Evolutionary conservation across 2,329 filamentous ascomycete species (phyloP).

Genomic region (Curvularia sp.): DNA sequence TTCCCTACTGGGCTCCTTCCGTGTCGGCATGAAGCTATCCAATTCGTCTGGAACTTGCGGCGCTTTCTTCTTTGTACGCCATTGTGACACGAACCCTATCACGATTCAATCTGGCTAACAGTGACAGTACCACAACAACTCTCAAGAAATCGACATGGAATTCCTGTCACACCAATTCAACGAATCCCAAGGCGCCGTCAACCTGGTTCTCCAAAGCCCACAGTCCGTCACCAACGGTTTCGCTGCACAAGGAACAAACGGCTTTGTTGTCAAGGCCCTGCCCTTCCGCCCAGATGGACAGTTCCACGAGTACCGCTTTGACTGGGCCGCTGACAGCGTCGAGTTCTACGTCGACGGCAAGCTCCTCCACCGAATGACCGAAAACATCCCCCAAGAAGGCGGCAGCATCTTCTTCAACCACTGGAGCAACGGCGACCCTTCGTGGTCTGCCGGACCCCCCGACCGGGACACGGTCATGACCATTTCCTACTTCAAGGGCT

Average conservation of each 20-base stretch:
- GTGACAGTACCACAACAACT: conserved; percentile 75
- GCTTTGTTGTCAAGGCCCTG: conserved; percentile 65
- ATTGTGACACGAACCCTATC: neutral
- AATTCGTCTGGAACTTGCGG: conserved; percentile 71
- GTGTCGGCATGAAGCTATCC: conserved; percentile 71
- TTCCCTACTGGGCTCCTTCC: conserved; percentile 73
- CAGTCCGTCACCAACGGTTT: conserved; percentile 65
- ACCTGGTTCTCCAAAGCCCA: conserved; percentile 76
- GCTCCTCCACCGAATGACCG: conserved; percentile 63
- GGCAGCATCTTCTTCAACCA: conserved; percentile 76
- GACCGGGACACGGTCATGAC: conserved; percentile 65
- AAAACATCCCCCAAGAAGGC: conserved; percentile 64
- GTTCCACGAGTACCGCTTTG: conserved; percentile 82
- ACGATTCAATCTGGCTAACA: conserved; percentile 16
- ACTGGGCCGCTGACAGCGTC: conserved; percentile 69
- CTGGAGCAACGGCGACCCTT: conserved; percentile 76
- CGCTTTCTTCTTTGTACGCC: conserved; percentile 77
- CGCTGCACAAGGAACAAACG: conserved; percentile 66
- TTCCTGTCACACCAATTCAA: conserved; percentile 74
- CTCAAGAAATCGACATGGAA: conserved; percentile 82
- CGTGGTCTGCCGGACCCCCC: conserved; percentile 77
- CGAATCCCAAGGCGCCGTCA: conserved; percentile 65
- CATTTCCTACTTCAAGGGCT: conserved; percentile 75
- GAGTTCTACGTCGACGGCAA: conserved; percentile 72
- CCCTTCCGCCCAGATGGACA: conserved; percentile 69